Conservation (phyloP, 176 grass and related monocot genomes). For the Hordeum marinum region DNA sequence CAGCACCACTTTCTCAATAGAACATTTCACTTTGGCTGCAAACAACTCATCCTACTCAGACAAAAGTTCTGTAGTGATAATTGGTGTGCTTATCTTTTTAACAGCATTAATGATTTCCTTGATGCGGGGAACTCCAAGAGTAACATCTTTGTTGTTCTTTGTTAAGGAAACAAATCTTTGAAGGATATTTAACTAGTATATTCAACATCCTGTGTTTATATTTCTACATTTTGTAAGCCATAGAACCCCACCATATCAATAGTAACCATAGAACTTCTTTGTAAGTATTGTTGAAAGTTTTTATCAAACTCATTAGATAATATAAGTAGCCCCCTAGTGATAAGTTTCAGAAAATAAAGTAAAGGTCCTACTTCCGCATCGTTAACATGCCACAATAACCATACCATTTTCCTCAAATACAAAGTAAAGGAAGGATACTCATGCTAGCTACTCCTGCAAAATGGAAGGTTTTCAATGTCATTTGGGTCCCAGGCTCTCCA, state of each 20-base stretch:
- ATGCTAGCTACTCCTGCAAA: constrained; percentile 99
- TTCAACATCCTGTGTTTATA: neutral
- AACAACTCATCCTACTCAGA: constrained; percentile 41
- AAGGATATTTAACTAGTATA: neutral
- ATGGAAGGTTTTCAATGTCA: constrained; percentile 97
- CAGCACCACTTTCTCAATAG: constrained; percentile 77
- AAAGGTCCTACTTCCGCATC: neutral
- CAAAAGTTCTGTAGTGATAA: constrained; percentile 63
- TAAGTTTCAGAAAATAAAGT: neutral
- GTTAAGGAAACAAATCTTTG: constrained; percentile 47
- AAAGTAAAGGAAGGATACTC: constrained; percentile 63
- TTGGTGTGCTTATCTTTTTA: constrained; percentile 92
- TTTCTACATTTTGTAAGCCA: neutral
- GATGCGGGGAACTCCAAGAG: constrained; percentile 93
- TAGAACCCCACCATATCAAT: neutral
- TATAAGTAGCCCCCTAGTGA: neutral
- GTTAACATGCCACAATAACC: neutral
- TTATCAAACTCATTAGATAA: neutral
- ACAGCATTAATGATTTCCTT: constrained; percentile 96
- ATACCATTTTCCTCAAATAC: constrained; percentile 14
- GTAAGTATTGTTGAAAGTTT: constrained; percentile 2
- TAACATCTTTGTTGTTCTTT: constrained; percentile 57
- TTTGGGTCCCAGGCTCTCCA: constrained; percentile 94
- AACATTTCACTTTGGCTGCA: constrained; percentile 66
- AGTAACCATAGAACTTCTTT: neutral